These are phyloP conservation scores for Gloeostereum incarnatum DNA, from an alignment of 768 basidiomycete genomes.

Conservation along the genomic window DNA sequence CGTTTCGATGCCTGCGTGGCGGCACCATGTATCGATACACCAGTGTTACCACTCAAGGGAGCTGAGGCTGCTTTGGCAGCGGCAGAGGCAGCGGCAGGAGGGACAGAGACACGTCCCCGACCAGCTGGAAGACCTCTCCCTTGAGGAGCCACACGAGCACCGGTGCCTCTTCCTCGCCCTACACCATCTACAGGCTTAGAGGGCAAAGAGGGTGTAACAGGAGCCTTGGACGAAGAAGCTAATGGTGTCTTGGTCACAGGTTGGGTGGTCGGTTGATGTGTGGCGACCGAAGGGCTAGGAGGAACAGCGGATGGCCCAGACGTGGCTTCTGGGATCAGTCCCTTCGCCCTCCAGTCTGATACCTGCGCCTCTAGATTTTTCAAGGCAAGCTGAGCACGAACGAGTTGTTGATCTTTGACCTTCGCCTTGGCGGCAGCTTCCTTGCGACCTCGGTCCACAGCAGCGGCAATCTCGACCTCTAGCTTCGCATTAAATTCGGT, in stretches of 20 bases:
- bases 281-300: constrained; percentile 16
- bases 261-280: constrained; percentile 9
- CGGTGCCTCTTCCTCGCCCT: constrained; percentile 2
- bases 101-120: constrained; percentile 11
- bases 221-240: constrained; percentile 13
- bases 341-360: constrained; percentile 42
- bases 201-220: constrained; percentile 13
- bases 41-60: constrained; percentile 5
- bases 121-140: constrained; percentile 18
- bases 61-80: constrained; percentile 6
- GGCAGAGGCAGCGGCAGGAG: constrained; percentile 14
- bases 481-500: constrained; percentile 36
- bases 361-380: constrained; percentile 66
- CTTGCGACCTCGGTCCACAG: constrained; percentile 60
- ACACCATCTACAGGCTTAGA: constrained; percentile 11
- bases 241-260: constrained; percentile 11
- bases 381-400: constrained; percentile 46
- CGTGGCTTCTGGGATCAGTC: constrained; percentile 30
- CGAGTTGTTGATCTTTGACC: constrained; percentile 65
- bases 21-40: constrained; percentile 6
- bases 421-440: constrained; percentile 54
- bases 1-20: constrained; percentile 4
- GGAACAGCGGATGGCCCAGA: constrained; percentile 18
- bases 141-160: constrained; percentile 15
- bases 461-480: constrained; percentile 48